These are phyloP conservation scores for Hypsizygus marmoreus DNA, from an alignment of 768 basidiomycete species.

Conservation along the genomic window DNA sequence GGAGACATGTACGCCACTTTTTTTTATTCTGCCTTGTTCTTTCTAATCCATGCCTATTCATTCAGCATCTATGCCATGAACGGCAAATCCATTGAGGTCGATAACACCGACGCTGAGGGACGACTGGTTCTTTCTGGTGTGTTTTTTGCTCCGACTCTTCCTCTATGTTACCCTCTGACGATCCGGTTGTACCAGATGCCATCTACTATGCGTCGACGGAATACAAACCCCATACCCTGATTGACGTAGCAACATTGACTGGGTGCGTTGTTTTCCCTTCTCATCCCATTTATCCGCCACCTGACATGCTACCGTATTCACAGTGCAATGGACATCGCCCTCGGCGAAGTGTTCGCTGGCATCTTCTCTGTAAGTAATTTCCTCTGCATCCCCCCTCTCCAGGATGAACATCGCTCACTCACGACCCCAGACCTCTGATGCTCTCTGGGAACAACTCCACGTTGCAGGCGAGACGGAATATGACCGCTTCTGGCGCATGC, in stretches of 20 bases:
- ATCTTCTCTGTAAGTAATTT: conserved; percentile 65
- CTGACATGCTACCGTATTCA: not conserved
- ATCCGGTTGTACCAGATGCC: conserved; percentile 76
- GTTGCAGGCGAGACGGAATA: conserved; percentile 72
- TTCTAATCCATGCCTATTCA: not conserved
- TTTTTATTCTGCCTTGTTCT: not conserved
- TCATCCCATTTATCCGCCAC: too few relatives aligned
- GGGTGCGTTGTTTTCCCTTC: conserved; percentile 43
- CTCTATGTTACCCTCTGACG: too few relatives aligned
- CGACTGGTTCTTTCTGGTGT: conserved; percentile 72
- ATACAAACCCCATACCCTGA: conserved; percentile 78
- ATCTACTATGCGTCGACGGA: conserved; percentile 79
- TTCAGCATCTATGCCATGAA: conserved; percentile 82
- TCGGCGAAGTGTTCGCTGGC: conserved; percentile 77
- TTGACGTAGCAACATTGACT: conserved; percentile 88
- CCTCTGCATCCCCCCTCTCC: not conserved
- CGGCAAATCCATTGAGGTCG: conserved; percentile 83
- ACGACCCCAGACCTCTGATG: conserved; percentile 60
- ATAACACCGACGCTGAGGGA: conserved; percentile 88
- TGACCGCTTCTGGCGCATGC: conserved; percentile 91
- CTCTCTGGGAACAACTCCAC: conserved; percentile 71
- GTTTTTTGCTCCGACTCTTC: conserved; percentile 12
- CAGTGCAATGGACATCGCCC: conserved; percentile 71
- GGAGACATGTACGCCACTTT: conserved; percentile 69
- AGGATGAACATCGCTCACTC: not conserved